A percentile compares a stretch with the other conserved stretches of the same genome.
Conservation (phyloP, 1,284 basidiomycete species). For the Takashimella tepidaria region DNA sequence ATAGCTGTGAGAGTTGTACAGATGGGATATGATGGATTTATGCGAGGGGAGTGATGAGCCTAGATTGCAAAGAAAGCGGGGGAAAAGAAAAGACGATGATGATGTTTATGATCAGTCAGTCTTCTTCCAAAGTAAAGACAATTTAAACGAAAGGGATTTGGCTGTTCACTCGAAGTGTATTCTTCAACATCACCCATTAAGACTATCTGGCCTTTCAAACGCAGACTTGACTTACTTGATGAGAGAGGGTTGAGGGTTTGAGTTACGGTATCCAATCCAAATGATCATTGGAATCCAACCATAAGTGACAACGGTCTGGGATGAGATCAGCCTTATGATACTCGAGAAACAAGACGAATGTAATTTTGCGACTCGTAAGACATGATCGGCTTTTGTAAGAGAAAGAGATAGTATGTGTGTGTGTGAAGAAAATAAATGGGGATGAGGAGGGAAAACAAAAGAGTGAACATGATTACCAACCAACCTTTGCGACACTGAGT, state of each 20-base stretch:
- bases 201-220: not conserved
- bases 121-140: not conserved
- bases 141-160: not conserved
- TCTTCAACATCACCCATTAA: not conserved
- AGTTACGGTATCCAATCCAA: conserved; percentile 82
- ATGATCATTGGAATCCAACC: conserved; percentile 93
- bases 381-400: no score
- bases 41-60: conserved; percentile 82
- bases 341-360: not conserved
- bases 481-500: conserved; percentile 17
- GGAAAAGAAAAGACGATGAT: not conserved
- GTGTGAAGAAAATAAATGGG: not conserved
- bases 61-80: conserved; percentile 37
- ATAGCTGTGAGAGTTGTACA: no score
- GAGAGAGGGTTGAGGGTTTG: conserved; percentile 83
- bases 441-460: not conserved
- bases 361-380: no score
- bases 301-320: conserved; percentile 78
- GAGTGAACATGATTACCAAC: not conserved
- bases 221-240: conserved; percentile 65
- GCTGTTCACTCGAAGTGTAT: not conserved
- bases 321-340: conserved; percentile 3
- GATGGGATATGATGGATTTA: no score
- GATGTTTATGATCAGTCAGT: not conserved
- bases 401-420: not conserved